Conservation (phyloP, 352 stramenopile genomes). For the Elongisporangium undulatum region DNA sequence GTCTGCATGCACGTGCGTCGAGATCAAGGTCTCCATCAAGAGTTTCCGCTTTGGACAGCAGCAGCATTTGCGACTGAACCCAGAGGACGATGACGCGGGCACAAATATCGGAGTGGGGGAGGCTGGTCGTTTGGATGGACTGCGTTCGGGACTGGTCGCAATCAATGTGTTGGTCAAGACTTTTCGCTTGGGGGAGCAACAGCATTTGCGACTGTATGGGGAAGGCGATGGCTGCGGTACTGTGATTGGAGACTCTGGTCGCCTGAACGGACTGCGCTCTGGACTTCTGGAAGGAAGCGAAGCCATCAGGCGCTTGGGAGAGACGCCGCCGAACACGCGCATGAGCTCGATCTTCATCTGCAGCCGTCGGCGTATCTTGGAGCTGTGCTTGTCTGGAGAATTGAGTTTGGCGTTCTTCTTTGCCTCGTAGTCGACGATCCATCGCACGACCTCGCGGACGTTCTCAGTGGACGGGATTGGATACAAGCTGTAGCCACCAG, state of each 20-base stretch:
- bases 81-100: not conserved
- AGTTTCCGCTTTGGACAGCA: not conserved
- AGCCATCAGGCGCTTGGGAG: not conserved
- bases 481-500: constrained; percentile 33
- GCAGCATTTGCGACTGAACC: not conserved
- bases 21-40: not conserved
- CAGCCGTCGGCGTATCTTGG: constrained; percentile 10
- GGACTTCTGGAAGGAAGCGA: not conserved
- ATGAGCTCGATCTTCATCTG: constrained; percentile 37
- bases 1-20: not conserved
- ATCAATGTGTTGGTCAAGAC: not conserved
- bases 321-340: constrained; percentile 9
- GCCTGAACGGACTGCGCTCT: not conserved
- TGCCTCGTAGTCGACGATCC: constrained; percentile 36
- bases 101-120: not conserved
- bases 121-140: not conserved
- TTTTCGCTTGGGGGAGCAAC: not conserved
- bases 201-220: not conserved
- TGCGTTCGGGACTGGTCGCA: not conserved
- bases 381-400: constrained; percentile 10
- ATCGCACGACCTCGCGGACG: constrained; percentile 35
- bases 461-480: constrained; percentile 21
- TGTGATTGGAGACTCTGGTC: not conserved
- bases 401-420: constrained; percentile 20
- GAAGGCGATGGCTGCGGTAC: not conserved